These are phyloP conservation scores for Xylariaceae sp. DNA, from an alignment of 2,329 filamentous ascomycete genomes.

Conservation along the genomic window DNA sequence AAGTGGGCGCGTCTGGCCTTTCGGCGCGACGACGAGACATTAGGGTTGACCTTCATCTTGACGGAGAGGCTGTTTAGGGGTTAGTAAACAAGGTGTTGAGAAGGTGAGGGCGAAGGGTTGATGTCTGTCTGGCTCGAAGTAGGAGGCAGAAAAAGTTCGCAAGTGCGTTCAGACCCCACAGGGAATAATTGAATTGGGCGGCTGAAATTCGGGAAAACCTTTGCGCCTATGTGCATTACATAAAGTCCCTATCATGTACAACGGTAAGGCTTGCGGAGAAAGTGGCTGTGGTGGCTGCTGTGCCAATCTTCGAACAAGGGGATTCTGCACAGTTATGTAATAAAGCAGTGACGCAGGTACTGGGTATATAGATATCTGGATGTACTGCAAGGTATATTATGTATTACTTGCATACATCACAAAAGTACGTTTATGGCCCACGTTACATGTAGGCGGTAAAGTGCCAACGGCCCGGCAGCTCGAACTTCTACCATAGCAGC, in stretches of 20 bases:
- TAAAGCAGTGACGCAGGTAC: too few species aligned
- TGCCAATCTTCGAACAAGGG: too few species aligned
- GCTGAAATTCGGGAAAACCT: slow-evolving; percentile 18
- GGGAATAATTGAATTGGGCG: slow-evolving; percentile 16
- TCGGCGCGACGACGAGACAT: slow-evolving; percentile 56
- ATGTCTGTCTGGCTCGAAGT: slow-evolving; percentile 10
- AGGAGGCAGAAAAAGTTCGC: slow-evolving; percentile 13
- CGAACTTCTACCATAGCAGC: slow-evolving; percentile 6
- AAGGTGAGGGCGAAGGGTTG: slow-evolving; percentile 10
- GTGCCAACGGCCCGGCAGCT: slow-evolving; percentile 5
- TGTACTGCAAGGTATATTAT: too few species aligned
- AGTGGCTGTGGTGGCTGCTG: too few species aligned
- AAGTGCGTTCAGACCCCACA: slow-evolving; percentile 12
- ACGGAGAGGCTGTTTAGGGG: slow-evolving; percentile 16
- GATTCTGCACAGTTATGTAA: too few species aligned
- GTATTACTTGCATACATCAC: too few species aligned
- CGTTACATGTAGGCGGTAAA: neutral
- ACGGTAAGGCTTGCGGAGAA: too few species aligned
- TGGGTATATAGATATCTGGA: too few species aligned
- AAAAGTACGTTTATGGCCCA: slow-evolving; percentile 1
- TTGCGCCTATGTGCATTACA: too few species aligned
- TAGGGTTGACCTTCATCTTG: slow-evolving; percentile 31
- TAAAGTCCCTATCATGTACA: too few species aligned
- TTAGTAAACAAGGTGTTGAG: slow-evolving; percentile 9
- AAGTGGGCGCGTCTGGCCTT: slow-evolving; percentile 99